Base-by-base conservation (phyloP, 1,139 yeast species). In the Debaryomyces udenii region DNA sequence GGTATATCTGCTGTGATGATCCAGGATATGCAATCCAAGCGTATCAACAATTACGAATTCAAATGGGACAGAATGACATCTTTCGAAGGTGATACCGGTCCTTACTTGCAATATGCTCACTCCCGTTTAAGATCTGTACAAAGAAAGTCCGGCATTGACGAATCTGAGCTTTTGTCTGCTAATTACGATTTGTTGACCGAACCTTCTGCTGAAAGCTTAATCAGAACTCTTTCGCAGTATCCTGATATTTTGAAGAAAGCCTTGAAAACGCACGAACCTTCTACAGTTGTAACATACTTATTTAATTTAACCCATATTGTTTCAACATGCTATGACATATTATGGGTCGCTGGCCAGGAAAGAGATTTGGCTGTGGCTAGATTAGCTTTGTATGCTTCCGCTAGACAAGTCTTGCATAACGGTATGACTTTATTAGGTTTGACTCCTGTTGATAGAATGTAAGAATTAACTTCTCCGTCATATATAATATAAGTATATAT, bases 31-130 rank as follows among this genome's bases (percentile, higher is more conserved):
- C 96, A 89, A 71, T 86, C 96, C 48, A 94, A 94, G 76, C 86
- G 99, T 70, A 81, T 91, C 67, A 90, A 93, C 75, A 91, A 93
- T 71, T 94, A 94, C 70, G 90, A 85, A 56, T 94, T 94, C 70
- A 88, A 90, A 68, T 93, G 99, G 99, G 91, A 87, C 58, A 87
- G 99, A 75, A 93, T 93, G 98, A 78, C 88, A 38, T 89, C 97
- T 5, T 91, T 94, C 54, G 99, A 93, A 76, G 99, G 99, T 68
- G 99, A 93, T 68, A 93, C 99, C 46, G 99, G 99, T 62, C 99
- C 99, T 47, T 93, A 94, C 72, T 79, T 93, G 66, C 99, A 93
- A 70, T 93, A 93, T 61, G 99, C 99, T 37, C 99, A 93, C 70
- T 90, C 99, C 31, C 88, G 99, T 69, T 81, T 93, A 63, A 81